A percentile compares a stretch with the other conserved stretches of the same genome.
phyloP scores from a whole-genome alignment of 2,329 filamentous ascomycete species.

The Alternaria sp. region DNA sequence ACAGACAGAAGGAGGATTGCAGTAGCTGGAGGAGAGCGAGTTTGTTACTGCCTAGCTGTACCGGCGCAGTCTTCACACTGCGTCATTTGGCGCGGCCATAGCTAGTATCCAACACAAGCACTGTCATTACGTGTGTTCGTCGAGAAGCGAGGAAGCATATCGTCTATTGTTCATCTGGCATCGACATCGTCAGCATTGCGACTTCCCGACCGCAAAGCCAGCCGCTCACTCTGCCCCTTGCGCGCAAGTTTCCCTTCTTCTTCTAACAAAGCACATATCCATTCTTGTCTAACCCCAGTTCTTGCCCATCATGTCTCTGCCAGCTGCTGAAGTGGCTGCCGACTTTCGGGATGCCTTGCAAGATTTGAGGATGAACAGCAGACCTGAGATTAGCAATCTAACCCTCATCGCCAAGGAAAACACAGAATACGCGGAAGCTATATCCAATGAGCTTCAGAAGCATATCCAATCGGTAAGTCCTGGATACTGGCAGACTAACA shows the following conservation, averaged over 20 bases:
- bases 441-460: conserved; percentile 87
- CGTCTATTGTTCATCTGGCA: conserved; percentile 47
- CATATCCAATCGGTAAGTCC: conserved; percentile 92
- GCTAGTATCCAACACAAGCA: conserved; percentile 60
- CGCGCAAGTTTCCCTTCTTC: conserved; percentile 24
- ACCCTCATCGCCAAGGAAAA: conserved; percentile 98
- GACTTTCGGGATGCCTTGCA: conserved; percentile 94
- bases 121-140: conserved; percentile 51
- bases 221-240: conserved; percentile 29
- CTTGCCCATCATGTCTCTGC: conserved; percentile 68
- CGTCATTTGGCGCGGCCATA: conserved; percentile 50
- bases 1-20: conserved; percentile 39
- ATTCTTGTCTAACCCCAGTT: conserved; percentile 34
- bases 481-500: conserved; percentile 3
- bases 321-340: conserved; percentile 86
- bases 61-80: conserved; percentile 44
- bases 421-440: conserved; percentile 92
- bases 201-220: conserved; percentile 34
- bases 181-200: conserved; percentile 39
- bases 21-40: conserved; percentile 45
- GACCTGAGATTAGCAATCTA: conserved; percentile 95
- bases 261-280: conserved; percentile 17
- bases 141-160: conserved; percentile 53
- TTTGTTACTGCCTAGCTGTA: conserved; percentile 45
- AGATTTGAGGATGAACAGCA: conserved; percentile 88